phyloP scores from a whole-genome alignment of 2,329 filamentous ascomycete species.

The Aspergillus pseudoviridinutans region DNA sequence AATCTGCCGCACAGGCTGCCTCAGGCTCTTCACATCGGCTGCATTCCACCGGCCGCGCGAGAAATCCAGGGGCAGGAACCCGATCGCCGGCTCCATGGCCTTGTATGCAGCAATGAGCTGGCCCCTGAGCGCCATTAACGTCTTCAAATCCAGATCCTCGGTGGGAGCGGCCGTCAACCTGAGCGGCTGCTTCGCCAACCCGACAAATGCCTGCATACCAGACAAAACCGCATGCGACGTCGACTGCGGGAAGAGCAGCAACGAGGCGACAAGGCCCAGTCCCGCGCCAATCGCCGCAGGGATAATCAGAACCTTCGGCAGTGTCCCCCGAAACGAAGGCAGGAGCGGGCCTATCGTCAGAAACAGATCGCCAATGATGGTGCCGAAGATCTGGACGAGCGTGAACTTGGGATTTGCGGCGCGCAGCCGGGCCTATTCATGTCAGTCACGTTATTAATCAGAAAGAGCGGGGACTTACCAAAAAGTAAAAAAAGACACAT shows the following conservation, averaged over 20 bases:
- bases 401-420: constrained; percentile 46
- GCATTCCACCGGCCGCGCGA: constrained; percentile 45
- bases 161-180: constrained; percentile 17
- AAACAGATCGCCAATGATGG: constrained; percentile 45
- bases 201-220: constrained; percentile 26
- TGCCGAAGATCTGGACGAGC: constrained; percentile 45
- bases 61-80: constrained; percentile 46
- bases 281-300: constrained; percentile 46
- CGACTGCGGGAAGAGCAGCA: constrained; percentile 49
- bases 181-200: constrained; percentile 25
- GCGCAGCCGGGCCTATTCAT: constrained; percentile 38
- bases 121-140: constrained; percentile 26
- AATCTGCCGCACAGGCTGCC: constrained; percentile 33
- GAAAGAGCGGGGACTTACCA: constrained; percentile 13
- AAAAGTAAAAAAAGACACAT: constrained; percentile 42
- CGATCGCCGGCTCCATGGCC: constrained; percentile 35
- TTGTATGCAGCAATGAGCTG: constrained; percentile 36
- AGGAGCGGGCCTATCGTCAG: constrained; percentile 43
- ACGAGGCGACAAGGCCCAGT: constrained; percentile 40
- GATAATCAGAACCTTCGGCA: constrained; percentile 40
- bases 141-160: constrained; percentile 11
- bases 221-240: constrained; percentile 43
- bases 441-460: no score
- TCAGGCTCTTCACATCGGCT: constrained; percentile 39
- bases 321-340: constrained; percentile 35